Conservation (phyloP, 805 yeast genomes). For the Ogataea wickerhamii region DNA sequence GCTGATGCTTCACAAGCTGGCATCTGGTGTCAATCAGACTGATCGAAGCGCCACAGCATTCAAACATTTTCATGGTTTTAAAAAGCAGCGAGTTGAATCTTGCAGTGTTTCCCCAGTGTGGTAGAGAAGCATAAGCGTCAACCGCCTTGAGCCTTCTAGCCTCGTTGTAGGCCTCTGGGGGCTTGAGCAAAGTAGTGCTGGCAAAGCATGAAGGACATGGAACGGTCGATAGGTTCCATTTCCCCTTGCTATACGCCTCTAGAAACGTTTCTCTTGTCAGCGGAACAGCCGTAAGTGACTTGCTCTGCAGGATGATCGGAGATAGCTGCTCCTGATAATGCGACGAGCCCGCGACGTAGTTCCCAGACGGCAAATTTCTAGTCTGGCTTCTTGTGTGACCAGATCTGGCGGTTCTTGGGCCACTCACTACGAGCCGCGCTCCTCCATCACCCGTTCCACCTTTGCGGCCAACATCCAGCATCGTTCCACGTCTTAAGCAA, state of each 20-base stretch:
- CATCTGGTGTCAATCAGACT: slow-evolving; percentile 50
- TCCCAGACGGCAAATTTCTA: slow-evolving; percentile 3
- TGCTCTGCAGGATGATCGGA: slow-evolving; percentile 15
- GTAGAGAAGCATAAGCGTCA: slow-evolving; percentile 34
- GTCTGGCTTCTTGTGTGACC: not conserved
- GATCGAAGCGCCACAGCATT: slow-evolving; percentile 52
- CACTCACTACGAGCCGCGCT: slow-evolving; percentile 7
- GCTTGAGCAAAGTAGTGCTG: slow-evolving; percentile 45
- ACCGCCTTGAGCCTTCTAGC: slow-evolving; percentile 42
- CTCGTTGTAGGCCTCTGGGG: slow-evolving; percentile 60
- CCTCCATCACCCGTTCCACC: slow-evolving; percentile 5
- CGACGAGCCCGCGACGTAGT: slow-evolving; percentile 7
- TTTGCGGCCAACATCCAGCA: slow-evolving; percentile 18
- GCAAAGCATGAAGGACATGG: slow-evolving; percentile 54
- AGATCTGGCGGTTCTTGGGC: slow-evolving; percentile 6
- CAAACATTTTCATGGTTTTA: slow-evolving; percentile 39
- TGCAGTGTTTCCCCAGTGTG: slow-evolving; percentile 47
- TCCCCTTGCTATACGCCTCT: slow-evolving; percentile 54
- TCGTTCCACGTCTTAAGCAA: slow-evolving; percentile 5
- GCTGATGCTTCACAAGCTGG: slow-evolving; percentile 49
- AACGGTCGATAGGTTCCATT: slow-evolving; percentile 52
- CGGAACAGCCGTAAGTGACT: slow-evolving; percentile 29
- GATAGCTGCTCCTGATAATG: slow-evolving; percentile 11
- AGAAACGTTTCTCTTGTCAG: slow-evolving; percentile 51
- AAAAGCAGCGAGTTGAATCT: slow-evolving; percentile 38